Percentiles rank a stretch among this genome's conserved stretches.
Evolutionary conservation across 257 asterid genomes (phyloP).

Genomic region (Nicotiana noctiflora): DNA sequence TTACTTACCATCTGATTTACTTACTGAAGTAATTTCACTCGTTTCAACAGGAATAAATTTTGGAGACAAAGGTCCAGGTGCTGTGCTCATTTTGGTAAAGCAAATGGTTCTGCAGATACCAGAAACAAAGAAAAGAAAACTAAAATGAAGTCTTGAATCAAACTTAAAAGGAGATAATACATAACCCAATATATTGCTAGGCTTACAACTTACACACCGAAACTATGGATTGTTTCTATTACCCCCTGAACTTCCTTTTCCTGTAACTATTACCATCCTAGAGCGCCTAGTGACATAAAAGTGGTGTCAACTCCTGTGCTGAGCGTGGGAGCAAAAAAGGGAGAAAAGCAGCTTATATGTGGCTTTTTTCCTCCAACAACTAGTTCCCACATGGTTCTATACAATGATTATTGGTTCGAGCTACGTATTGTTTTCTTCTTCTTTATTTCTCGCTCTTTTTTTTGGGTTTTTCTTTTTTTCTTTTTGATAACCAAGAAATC

Average conservation of each 20-base stretch:
- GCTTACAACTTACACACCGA: neutral
- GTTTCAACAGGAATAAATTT: slow-evolving; percentile 75
- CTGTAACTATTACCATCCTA: neutral
- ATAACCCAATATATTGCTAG: neutral
- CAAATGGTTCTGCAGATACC: slow-evolving; percentile 37
- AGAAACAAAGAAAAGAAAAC: neutral
- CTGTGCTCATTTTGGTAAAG: slow-evolving; percentile 50
- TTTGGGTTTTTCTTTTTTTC: too few relatives aligned
- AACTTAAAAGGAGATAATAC: neutral
- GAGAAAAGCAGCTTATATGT: neutral
- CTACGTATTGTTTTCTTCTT: neutral
- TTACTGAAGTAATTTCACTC: slow-evolving; percentile 47
- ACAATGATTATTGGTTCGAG: neutral
- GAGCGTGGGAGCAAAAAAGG: neutral
- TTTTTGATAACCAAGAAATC: too few relatives aligned
- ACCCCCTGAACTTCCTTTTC: neutral
- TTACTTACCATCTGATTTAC: slow-evolving; percentile 49
- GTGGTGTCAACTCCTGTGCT: neutral
- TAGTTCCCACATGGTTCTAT: neutral
- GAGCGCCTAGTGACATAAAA: neutral
- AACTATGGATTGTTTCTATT: neutral
- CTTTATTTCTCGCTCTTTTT: neutral
- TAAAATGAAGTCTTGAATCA: neutral
- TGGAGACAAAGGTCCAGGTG: slow-evolving; percentile 45
- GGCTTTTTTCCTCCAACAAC: neutral